phyloP scores from a whole-genome alignment of 1,139 yeast species.

The Taiozyma sp. region DNA sequence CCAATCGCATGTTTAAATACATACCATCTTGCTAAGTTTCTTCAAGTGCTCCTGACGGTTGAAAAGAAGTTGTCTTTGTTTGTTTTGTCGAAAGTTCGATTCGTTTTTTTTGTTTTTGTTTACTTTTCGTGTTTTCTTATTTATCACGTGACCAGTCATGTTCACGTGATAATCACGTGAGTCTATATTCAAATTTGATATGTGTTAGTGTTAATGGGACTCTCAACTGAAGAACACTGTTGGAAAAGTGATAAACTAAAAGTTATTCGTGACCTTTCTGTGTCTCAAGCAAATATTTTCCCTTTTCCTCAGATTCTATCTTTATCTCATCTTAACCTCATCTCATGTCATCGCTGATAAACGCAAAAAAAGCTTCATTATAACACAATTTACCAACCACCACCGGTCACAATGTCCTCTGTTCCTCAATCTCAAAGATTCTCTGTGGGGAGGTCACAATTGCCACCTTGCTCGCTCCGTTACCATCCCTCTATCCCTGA shows the following conservation, averaged over 20 bases:
- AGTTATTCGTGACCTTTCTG: no score
- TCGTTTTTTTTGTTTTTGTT: neutral
- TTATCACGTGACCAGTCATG: neutral
- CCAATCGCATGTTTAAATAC: no score
- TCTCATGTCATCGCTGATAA: no score
- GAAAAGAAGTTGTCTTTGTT: neutral
- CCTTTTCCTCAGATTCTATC: no score
- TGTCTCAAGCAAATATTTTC: no score
- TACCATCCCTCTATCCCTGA: constrained; percentile 46
- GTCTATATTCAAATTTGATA: no score
- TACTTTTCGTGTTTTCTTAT: neutral
- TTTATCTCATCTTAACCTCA: no score
- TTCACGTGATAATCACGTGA: neutral
- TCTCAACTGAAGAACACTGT: no score
- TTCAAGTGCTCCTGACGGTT: no score
- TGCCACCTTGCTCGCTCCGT: constrained; percentile 82
- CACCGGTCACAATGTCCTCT: neutral
- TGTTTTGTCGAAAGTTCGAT: neutral
- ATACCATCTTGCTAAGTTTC: neutral
- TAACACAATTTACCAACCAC: neutral
- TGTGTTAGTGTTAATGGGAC: no score
- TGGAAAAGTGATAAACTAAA: no score
- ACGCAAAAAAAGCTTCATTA: no score
- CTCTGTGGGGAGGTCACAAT: constrained; percentile 28
- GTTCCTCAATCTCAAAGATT: neutral